Evolutionary conservation across 2,329 filamentous ascomycete species (phyloP).

Genomic region (Talaromyces marneffei): DNA sequence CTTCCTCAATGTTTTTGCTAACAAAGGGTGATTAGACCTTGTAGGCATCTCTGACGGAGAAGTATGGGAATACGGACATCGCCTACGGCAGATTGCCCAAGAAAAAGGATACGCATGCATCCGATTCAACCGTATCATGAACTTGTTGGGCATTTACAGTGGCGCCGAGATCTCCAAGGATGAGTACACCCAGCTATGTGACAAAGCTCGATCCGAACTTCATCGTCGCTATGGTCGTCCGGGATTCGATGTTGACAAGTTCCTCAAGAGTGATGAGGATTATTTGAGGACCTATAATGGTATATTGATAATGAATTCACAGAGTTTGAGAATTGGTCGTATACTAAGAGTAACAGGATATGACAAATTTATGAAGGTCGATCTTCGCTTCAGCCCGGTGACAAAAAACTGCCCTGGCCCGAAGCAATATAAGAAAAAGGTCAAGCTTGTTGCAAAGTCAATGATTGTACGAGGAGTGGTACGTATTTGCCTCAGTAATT

Average conservation of each 20-base stretch:
- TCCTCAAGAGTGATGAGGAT: slow-evolving; percentile 1
- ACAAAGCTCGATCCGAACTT: slow-evolving; percentile 18
- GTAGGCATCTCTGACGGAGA: slow-evolving; percentile 38
- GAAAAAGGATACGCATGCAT: slow-evolving; percentile 29
- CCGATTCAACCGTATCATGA: slow-evolving; percentile 34
- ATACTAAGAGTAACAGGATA: background rate
- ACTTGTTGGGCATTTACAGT: slow-evolving; percentile 28
- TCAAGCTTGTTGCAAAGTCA: slow-evolving; percentile 5
- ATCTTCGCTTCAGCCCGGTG: slow-evolving; percentile 6
- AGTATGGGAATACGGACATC: slow-evolving; percentile 39
- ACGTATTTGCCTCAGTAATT: no score
- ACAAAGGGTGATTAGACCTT: slow-evolving; percentile 26
- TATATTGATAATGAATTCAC: background rate
- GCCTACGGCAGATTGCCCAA: slow-evolving; percentile 31
- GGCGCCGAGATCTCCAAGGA: slow-evolving; percentile 23
- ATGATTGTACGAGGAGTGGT: slow-evolving; percentile 7
- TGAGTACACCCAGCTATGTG: slow-evolving; percentile 21
- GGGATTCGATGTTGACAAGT: slow-evolving; percentile 4
- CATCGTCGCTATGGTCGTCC: slow-evolving; percentile 4
- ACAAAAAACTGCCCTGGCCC: background rate
- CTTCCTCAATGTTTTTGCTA: background rate
- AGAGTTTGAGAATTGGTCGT: background rate
- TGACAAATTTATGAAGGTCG: slow-evolving; percentile 6
- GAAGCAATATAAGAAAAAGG: slow-evolving; percentile 2
- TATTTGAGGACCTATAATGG: background rate